These are phyloP conservation scores for Pythium aristosporum DNA, from an alignment of 352 stramenopile genomes.

Conservation along the genomic window DNA sequence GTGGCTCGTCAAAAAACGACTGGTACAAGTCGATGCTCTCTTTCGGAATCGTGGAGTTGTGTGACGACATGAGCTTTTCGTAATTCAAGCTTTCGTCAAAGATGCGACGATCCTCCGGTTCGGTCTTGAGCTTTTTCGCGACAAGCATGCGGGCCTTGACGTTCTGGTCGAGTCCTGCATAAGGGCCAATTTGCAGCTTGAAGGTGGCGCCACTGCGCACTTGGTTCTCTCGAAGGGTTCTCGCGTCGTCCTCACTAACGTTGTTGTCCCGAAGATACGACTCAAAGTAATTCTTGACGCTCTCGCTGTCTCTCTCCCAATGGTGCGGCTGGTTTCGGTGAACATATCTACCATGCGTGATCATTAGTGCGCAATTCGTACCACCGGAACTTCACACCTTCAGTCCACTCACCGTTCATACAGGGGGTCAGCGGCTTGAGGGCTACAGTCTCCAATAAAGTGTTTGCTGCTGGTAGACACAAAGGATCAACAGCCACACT, in stretches of 20 bases:
- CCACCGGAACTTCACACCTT: neutral
- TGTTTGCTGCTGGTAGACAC: conserved; percentile 39
- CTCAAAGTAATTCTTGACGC: conserved; percentile 78
- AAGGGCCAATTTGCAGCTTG: conserved; percentile 73
- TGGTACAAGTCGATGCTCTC: conserved; percentile 81
- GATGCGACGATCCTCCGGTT: conserved; percentile 57
- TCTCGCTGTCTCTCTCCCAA: conserved; percentile 83
- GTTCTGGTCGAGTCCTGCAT: conserved; percentile 76
- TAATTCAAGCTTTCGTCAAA: conserved; percentile 73
- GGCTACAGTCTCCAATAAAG: conserved; percentile 64
- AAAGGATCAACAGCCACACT: neutral
- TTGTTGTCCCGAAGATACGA: conserved; percentile 76
- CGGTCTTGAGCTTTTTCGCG: conserved; percentile 75
- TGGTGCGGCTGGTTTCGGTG: conserved; percentile 60
- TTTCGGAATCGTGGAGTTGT: conserved; percentile 46
- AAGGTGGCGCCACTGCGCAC: conserved; percentile 72
- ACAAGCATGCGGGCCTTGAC: conserved; percentile 80
- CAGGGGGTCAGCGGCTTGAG: conserved; percentile 38
- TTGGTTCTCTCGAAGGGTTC: conserved; percentile 62
- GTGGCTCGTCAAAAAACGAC: conserved; percentile 74
- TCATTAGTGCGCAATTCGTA: neutral
- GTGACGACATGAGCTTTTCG: conserved; percentile 59
- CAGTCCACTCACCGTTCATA: conserved; percentile 58
- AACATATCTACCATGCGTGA: conserved; percentile 31
- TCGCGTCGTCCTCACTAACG: conserved; percentile 67